Conservation (phyloP, 2,329 filamentous ascomycete genomes). For the Ceratocystis albifundus region DNA sequence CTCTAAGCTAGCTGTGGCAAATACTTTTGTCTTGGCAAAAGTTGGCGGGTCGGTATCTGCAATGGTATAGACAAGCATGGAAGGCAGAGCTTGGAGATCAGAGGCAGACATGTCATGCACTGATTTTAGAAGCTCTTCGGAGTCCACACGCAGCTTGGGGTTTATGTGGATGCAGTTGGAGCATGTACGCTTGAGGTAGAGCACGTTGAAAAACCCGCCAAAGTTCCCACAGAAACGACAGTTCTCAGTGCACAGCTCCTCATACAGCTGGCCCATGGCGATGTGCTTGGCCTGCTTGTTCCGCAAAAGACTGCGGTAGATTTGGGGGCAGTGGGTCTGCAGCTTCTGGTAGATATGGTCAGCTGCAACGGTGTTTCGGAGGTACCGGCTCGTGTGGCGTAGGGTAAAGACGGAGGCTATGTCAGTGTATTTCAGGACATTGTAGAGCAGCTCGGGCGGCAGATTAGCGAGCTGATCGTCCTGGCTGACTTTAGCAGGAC, state of each 20-base stretch:
- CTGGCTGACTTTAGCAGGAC: too few relatives aligned
- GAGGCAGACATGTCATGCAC: background rate
- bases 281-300: slow-evolving; percentile 7
- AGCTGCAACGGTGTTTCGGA: slow-evolving; percentile 8
- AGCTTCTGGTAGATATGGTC: slow-evolving; percentile 2
- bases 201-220: slow-evolving; percentile 14
- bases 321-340: background rate
- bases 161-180: background rate
- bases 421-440: slow-evolving; percentile 1
- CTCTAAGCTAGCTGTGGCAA: background rate
- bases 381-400: slow-evolving; percentile 9
- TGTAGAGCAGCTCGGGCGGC: slow-evolving; percentile 10
- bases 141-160: background rate
- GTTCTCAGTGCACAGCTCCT: background rate
- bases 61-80: background rate
- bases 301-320: slow-evolving; percentile 6
- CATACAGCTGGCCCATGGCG: background rate
- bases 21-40: background rate
- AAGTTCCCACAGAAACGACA: slow-evolving; percentile 11
- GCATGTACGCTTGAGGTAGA: slow-evolving; percentile 12
- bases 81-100: background rate
- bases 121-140: background rate
- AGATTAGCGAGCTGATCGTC: slow-evolving; percentile 1
- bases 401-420: slow-evolving; percentile 10
- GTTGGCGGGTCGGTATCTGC: too few relatives aligned